A percentile compares a stretch with the other conserved stretches of the same genome.
Evolutionary conservation across 495 filamentous ascomycete species (phyloP).

Genomic region (Hapsidospora chrysogenum): DNA sequence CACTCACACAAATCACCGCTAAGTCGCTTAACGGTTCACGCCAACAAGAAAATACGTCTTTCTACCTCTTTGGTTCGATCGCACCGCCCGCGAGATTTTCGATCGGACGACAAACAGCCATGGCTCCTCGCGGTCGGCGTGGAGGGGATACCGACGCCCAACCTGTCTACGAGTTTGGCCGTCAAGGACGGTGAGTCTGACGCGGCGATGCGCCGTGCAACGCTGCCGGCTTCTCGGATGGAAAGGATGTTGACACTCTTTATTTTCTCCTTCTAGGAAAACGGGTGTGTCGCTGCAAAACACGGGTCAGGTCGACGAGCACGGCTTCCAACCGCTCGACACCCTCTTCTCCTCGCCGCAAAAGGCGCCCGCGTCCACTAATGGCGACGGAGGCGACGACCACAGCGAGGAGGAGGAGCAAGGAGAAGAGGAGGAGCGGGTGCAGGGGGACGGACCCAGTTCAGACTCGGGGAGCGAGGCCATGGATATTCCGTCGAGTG

Average conservation of each 20-base stretch:
- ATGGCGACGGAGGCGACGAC: not conserved
- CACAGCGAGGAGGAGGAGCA: not conserved
- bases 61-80: too few species aligned
- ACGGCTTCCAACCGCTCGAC: constrained; percentile 78
- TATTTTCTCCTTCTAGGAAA: constrained; percentile 26
- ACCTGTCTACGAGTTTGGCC: constrained; percentile 27
- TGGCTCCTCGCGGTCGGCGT: not conserved
- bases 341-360: constrained; percentile 79
- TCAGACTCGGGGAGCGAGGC: constrained; percentile 11
- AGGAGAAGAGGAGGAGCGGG: constrained; percentile 3
- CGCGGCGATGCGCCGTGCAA: too few species aligned
- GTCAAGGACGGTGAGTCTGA: constrained; percentile 31
- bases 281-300: constrained; percentile 75
- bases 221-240: not conserved
- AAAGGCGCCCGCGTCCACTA: constrained; percentile 27
- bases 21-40: too few species aligned
- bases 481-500: constrained; percentile 1
- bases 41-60: too few species aligned
- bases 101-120: too few species aligned
- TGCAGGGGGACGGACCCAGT: constrained; percentile 8
- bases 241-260: not conserved
- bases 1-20: too few species aligned
- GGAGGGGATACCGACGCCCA: not conserved
- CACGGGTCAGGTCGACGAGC: constrained; percentile 65
- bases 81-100: too few species aligned